phyloP scores from a whole-genome alignment of 495 filamentous ascomycete species.

The Hypoxylon lienhwacheense region DNA sequence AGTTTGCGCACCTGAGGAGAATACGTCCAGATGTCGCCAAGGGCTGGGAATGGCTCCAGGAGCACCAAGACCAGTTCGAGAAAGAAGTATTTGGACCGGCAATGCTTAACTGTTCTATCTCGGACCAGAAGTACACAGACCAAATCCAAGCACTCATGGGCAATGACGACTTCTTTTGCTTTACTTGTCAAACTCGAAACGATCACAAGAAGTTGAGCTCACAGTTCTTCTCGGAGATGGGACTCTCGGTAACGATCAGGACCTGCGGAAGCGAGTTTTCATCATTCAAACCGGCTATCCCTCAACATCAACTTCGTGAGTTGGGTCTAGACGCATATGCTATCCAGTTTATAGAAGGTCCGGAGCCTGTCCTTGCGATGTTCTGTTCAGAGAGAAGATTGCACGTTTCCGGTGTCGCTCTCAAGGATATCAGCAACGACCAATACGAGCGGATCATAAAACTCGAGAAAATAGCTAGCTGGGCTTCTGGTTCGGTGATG shows the following conservation, averaged over 20 bases:
- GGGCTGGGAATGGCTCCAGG: slow-evolving; percentile 79
- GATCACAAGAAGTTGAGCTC: slow-evolving; percentile 73
- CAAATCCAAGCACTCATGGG: slow-evolving; percentile 72
- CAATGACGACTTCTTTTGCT: slow-evolving; percentile 64
- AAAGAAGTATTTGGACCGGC: slow-evolving; percentile 84
- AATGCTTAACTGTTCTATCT: slow-evolving; percentile 77
- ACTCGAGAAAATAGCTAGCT: slow-evolving; percentile 53
- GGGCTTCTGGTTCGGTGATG: slow-evolving; percentile 61
- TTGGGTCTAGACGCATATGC: slow-evolving; percentile 80
- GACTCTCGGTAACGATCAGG: slow-evolving; percentile 66
- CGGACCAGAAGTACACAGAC: slow-evolving; percentile 71
- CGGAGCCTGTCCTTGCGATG: slow-evolving; percentile 83
- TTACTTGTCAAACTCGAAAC: slow-evolving; percentile 70
- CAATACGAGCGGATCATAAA: slow-evolving; percentile 63
- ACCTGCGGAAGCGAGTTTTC: slow-evolving; percentile 52
- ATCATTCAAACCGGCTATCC: slow-evolving; percentile 57
- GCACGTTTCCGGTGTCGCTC: slow-evolving; percentile 65
- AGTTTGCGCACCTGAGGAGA: slow-evolving; percentile 61
- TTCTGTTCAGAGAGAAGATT: slow-evolving; percentile 70
- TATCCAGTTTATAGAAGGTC: slow-evolving; percentile 74
- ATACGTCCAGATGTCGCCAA: slow-evolving; percentile 62
- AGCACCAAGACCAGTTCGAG: slow-evolving; percentile 72
- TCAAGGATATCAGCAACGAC: slow-evolving; percentile 62
- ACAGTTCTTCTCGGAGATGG: slow-evolving; percentile 56
- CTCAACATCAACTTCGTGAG: slow-evolving; percentile 52